Conservation (phyloP, 2,329 filamentous ascomycete species). For the Neofusicoccum cordaticola region DNA sequence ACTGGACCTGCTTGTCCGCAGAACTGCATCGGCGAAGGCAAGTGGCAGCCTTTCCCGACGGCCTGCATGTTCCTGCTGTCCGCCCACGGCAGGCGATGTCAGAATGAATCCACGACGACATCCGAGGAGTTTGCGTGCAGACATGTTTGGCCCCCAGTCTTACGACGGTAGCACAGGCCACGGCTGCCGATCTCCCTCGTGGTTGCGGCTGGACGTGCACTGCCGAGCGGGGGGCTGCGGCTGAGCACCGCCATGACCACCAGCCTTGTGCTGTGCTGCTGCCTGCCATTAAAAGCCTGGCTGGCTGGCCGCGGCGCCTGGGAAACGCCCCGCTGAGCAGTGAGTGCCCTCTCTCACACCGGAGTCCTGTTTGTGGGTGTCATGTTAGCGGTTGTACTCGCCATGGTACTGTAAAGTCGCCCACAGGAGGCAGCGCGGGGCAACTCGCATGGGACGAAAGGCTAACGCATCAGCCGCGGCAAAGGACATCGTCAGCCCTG, state of each 20-base stretch:
- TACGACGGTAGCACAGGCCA: not conserved
- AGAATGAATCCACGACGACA: too few relatives aligned
- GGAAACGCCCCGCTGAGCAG: not conserved
- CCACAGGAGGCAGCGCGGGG: not conserved
- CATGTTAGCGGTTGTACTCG: not conserved
- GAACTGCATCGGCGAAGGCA: too few relatives aligned
- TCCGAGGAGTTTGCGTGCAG: too few relatives aligned
- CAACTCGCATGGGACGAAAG: not conserved
- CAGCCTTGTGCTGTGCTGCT: not conserved
- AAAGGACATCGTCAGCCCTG: conserved; percentile 5
- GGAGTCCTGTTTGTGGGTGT: not conserved
- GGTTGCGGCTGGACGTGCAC: too few relatives aligned
- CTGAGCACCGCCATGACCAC: not conserved
- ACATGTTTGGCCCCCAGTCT: not conserved
- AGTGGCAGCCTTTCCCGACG: too few relatives aligned
- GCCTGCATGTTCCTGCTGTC: too few relatives aligned
- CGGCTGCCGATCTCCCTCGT: not conserved
- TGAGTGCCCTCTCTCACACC: not conserved
- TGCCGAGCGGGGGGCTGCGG: not conserved
- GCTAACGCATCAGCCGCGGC: not conserved
- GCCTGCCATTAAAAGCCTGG: not conserved
- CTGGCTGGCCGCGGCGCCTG: not conserved
- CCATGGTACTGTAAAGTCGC: conserved; percentile 4
- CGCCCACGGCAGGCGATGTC: too few relatives aligned
- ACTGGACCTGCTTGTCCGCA: too few relatives aligned